Base-by-base conservation (phyloP, 768 basidiomycete genomes). In the Lyophyllum atratum region DNA sequence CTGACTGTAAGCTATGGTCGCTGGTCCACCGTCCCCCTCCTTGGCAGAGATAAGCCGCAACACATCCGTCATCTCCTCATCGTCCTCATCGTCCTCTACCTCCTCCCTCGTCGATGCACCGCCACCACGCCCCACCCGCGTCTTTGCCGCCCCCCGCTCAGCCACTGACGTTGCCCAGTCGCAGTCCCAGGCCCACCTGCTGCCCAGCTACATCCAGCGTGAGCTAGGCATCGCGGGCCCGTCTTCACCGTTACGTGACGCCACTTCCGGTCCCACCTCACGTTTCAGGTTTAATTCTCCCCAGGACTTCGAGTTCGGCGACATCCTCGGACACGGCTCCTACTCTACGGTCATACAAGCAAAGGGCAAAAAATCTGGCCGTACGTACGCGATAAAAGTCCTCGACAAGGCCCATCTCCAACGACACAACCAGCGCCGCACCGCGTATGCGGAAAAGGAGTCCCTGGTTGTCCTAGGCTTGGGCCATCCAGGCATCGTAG, bases 391-490 rank as follows among this genome's bases (percentile, higher is more conserved):
- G 3, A 80, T 92, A 66, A 92, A 93, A 72, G 83, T 68, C 78
- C 86, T 66, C 76, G 90, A 93, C 73, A 95, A 95, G 77, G 83
- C 80, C 37, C 90, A 93, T 67, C 79, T 95, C 49, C 81, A 85
- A 54, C 82, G 86, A 68, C 87, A 91, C 66, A 85, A 86, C 63
- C 89, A 90, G 72, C 80, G 84, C 58, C 77, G 80, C n/a, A 88
- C 85, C n/a, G 87, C 87, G 19, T 76, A 83, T 84, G 61, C 89
- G 0, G 93, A 95, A 76, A 89, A 89, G 70, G 87, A 88, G 62
- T 86, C 88, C 0, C 80, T 95, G 34, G 80, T 89, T 33, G 75
- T 80, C 14, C 77, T 92, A n/a, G 91, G 91, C 19, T 78, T 81
- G 2, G 81, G 84, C 3, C 92, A 95, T 72, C 89, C 90, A 5